These are phyloP conservation scores for Apiospora rasikravindrae DNA, from an alignment of 2,329 filamentous ascomycete species.

Conservation along the genomic window DNA sequence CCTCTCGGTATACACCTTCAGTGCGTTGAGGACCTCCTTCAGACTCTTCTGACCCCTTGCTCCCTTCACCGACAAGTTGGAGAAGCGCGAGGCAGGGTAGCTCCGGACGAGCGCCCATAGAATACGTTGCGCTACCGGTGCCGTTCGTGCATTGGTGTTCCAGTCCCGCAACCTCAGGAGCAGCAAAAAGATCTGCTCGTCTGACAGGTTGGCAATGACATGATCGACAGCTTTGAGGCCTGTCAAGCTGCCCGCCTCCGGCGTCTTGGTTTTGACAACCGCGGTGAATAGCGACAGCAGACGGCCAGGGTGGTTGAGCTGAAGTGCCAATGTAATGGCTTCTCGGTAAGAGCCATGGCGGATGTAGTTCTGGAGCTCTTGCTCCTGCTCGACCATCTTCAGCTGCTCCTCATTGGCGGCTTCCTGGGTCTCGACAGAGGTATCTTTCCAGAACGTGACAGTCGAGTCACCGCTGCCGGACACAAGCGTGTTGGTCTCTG, in stretches of 20 bases:
- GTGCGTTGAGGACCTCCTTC: conserved; percentile 84
- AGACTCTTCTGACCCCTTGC: conserved; percentile 67
- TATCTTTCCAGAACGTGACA: conserved; percentile 95
- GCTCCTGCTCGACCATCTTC: conserved; percentile 89
- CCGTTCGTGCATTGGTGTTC: conserved; percentile 94
- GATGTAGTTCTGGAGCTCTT: conserved; percentile 92
- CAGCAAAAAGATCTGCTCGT: conserved; percentile 85
- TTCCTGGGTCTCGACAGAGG: conserved; percentile 78
- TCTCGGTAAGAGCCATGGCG: conserved; percentile 87
- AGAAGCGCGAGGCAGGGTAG: conserved; percentile 80
- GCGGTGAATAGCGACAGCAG: conserved; percentile 83
- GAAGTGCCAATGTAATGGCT: conserved; percentile 88
- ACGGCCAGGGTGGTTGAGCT: conserved; percentile 91
- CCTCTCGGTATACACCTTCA: conserved; percentile 88
- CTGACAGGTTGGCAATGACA: conserved; percentile 77
- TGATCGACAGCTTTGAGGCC: conserved; percentile 78
- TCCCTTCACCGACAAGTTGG: conserved; percentile 68
- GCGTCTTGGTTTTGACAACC: conserved; percentile 68
- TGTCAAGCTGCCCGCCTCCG: conserved; percentile 67
- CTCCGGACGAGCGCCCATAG: conserved; percentile 79
- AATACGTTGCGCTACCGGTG: conserved; percentile 83
- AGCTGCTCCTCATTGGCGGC: conserved; percentile 76
- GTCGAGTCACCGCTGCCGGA: conserved; percentile 93
- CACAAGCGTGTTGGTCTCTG: conserved; percentile 73
- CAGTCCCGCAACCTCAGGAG: conserved; percentile 87